These are phyloP conservation scores for Ramalina intermedia DNA, from an alignment of 495 filamentous ascomycete genomes.

Conservation along the genomic window DNA sequence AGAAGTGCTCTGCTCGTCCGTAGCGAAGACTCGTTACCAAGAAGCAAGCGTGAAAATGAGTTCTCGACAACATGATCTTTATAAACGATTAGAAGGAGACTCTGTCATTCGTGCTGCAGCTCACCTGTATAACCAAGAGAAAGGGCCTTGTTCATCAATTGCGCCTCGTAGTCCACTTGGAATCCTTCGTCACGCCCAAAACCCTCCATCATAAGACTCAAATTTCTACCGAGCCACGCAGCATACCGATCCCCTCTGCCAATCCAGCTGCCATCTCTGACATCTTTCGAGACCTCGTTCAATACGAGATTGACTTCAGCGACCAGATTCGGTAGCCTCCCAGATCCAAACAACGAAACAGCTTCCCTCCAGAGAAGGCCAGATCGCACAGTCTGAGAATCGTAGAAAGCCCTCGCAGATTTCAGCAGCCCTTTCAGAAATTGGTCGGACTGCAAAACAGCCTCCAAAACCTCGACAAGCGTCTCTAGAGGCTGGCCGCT, in stretches of 20 bases:
- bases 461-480: slow-evolving; percentile 32
- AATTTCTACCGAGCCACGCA: slow-evolving; percentile 62
- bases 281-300: slow-evolving; percentile 18
- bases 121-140: slow-evolving; percentile 64
- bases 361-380: slow-evolving; percentile 45
- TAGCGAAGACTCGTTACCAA: slow-evolving; percentile 21
- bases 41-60: slow-evolving; percentile 30
- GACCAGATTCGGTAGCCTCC: slow-evolving; percentile 53
- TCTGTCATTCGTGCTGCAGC: slow-evolving; percentile 5
- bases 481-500: slow-evolving; percentile 12
- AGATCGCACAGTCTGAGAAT: slow-evolving; percentile 15
- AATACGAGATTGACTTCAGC: slow-evolving; percentile 59
- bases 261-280: slow-evolving; percentile 39
- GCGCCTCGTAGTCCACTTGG: slow-evolving; percentile 35
- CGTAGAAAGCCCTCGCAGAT: slow-evolving; percentile 23
- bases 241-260: slow-evolving; percentile 49
- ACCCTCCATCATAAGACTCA: slow-evolving; percentile 36
- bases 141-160: slow-evolving; percentile 49
- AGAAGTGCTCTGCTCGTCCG: slow-evolving; percentile 30
- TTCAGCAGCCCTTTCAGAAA: slow-evolving; percentile 41
- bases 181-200: slow-evolving; percentile 22
- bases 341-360: slow-evolving; percentile 48
- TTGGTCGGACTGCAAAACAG: slow-evolving; percentile 40
- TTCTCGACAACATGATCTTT: slow-evolving; percentile 42
- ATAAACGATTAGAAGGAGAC: slow-evolving; percentile 12